These are phyloP conservation scores for Dendrothele bispora DNA, from an alignment of 768 basidiomycete genomes.

Conservation along the genomic window DNA sequence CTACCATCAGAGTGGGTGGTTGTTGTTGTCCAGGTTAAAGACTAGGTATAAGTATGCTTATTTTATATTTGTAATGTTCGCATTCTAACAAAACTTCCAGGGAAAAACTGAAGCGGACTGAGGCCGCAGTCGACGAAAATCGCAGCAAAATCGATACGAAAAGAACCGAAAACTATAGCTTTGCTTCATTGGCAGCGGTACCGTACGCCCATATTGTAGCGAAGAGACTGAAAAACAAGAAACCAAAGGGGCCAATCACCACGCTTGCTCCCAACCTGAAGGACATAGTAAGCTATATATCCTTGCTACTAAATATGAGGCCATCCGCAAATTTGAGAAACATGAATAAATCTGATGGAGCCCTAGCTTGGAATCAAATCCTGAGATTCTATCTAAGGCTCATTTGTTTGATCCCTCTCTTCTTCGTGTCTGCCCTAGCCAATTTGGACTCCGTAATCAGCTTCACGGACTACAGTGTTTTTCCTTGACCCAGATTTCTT, in stretches of 20 bases:
- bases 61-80: background rate
- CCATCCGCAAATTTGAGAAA: conserved; percentile 81
- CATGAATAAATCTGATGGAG: conserved; percentile 71
- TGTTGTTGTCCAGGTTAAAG: conserved; percentile 87
- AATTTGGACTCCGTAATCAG: conserved; percentile 68
- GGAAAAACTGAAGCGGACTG: conserved; percentile 60
- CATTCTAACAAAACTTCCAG: conserved; percentile 24
- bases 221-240: conserved; percentile 62
- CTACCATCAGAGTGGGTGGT: conserved; percentile 79
- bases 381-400: conserved; percentile 76
- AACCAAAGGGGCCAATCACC: conserved; percentile 69
- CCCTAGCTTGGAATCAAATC: conserved; percentile 62
- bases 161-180: conserved; percentile 87
- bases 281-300: conserved; percentile 61
- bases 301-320: too few relatives aligned
- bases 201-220: conserved; percentile 88
- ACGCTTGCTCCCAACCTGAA: conserved; percentile 84
- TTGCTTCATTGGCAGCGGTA: conserved; percentile 85
- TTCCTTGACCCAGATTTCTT: conserved; percentile 14
- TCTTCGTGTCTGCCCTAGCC: conserved; percentile 87
- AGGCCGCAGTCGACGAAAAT: conserved; percentile 69
- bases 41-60: conserved; percentile 86
- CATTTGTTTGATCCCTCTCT: conserved; percentile 91
- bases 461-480: conserved; percentile 6
- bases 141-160: conserved; percentile 69